These are phyloP conservation scores for Diplocarpon mali DNA, from an alignment of 2,329 filamentous ascomycete species.

Conservation along the genomic window DNA sequence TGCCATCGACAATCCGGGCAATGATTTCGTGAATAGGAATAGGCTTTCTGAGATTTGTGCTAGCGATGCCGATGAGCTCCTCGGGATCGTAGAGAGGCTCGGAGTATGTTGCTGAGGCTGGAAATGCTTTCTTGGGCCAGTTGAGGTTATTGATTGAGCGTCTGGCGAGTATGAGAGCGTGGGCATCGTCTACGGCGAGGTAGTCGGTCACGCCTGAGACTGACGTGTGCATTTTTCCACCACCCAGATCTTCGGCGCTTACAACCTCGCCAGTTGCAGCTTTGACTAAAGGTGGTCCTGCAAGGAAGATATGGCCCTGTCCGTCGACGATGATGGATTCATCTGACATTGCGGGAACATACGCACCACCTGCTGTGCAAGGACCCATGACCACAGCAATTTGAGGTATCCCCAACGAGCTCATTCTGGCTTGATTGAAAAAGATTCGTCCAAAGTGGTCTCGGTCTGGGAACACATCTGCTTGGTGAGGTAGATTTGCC, in stretches of 20 bases:
- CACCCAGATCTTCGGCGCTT: slow-evolving; percentile 80
- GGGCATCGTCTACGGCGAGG: slow-evolving; percentile 84
- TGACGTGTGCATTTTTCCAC: slow-evolving; percentile 79
- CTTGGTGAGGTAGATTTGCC: slow-evolving; percentile 88
- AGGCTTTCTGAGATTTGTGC: slow-evolving; percentile 77
- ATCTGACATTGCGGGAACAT: slow-evolving; percentile 95
- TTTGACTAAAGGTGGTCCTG: slow-evolving; percentile 87
- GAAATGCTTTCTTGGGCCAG: slow-evolving; percentile 50
- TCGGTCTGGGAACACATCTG: slow-evolving; percentile 88
- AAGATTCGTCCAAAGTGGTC: slow-evolving; percentile 95
- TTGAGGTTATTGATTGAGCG: slow-evolving; percentile 82
- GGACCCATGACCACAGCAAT: slow-evolving; percentile 95
- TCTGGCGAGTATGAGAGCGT: slow-evolving; percentile 76
- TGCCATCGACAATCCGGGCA: slow-evolving; percentile 83
- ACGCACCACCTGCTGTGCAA: slow-evolving; percentile 90
- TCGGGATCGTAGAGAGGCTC: slow-evolving; percentile 72
- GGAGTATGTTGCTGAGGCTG: slow-evolving; percentile 39
- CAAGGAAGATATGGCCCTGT: slow-evolving; percentile 95
- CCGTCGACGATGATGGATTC: slow-evolving; percentile 94
- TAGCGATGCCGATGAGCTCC: slow-evolving; percentile 81
- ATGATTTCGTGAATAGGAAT: slow-evolving; percentile 85
- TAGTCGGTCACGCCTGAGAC: slow-evolving; percentile 93
- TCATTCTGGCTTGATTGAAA: slow-evolving; percentile 96
- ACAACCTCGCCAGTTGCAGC: slow-evolving; percentile 92
- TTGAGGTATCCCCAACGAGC: slow-evolving; percentile 76